Conservation (phyloP, 192 early-diverging fungal genomes). For the Gorgonomyces haynaldii region DNA sequence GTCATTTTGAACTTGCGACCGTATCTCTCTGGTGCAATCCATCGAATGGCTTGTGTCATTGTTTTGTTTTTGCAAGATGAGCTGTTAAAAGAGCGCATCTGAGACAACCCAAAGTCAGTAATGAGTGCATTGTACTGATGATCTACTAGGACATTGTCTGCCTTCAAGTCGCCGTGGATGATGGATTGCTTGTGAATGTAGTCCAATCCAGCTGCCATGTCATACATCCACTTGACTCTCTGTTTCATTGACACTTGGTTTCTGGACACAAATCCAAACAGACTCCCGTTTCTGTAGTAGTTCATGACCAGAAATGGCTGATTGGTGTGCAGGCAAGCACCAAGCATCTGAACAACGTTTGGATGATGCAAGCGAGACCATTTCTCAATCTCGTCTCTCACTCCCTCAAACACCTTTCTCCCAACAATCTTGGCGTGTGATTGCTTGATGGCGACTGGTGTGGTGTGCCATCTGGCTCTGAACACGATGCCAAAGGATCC, state of each 20-base stretch:
- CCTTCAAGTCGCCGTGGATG: conserved; percentile 7
- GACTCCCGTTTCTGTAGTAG: conserved; percentile 19
- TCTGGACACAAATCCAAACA: conserved; percentile 17
- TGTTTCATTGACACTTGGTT: conserved; percentile 3
- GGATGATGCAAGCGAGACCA: too few species aligned
- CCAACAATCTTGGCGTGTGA: too few species aligned
- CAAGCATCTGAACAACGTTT: conserved; percentile 27
- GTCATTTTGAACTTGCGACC: too few species aligned
- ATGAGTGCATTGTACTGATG: not conserved
- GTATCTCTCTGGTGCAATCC: conserved; percentile 23
- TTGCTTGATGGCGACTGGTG: too few species aligned
- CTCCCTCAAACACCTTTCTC: too few species aligned
- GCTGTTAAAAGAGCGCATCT: not conserved
- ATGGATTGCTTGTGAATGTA: conserved; percentile 23
- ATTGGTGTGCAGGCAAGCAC: conserved; percentile 22
- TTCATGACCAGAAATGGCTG: conserved; percentile 32
- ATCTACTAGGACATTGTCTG: conserved; percentile 3
- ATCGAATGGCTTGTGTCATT: conserved; percentile 7
- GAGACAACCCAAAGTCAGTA: not conserved
- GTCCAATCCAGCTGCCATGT: conserved; percentile 22
- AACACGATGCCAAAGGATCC: too few species aligned
- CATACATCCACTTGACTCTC: conserved; percentile 14
- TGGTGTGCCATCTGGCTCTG: too few species aligned
- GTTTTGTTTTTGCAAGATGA: too few species aligned
- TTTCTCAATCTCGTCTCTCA: too few species aligned